Percentiles rank a stretch among this genome's conserved stretches.
Evolutionary conservation across 139 green algal genomes (phyloP).

Genomic region (Chlamydomonas schloesseri): DNA sequence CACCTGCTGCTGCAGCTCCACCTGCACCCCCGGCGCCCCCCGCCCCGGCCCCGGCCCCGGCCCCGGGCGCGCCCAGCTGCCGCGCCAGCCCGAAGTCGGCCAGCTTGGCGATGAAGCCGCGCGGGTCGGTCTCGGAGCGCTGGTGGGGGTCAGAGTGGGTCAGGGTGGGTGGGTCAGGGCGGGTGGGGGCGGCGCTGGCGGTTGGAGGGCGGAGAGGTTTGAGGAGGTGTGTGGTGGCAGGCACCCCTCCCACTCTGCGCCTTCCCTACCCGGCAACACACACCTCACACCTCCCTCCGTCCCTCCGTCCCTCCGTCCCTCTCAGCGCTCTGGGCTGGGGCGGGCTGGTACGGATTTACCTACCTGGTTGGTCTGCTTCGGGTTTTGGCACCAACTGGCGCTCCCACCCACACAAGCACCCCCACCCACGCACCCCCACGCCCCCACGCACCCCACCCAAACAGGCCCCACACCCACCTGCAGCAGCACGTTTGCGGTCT

Average conservation of each 20-base stretch:
- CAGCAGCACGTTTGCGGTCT: constrained; percentile 40
- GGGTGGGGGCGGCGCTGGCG: not conserved
- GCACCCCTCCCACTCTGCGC: no score
- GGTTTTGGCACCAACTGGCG: no score
- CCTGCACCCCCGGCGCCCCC: no score
- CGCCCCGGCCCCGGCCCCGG: not conserved
- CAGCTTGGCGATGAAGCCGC: constrained; percentile 72
- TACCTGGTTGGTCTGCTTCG: no score
- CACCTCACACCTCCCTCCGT: no score
- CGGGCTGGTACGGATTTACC: no score
- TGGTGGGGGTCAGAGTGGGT: constrained; percentile 10
- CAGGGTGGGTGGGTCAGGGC: not conserved
- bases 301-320: no score
- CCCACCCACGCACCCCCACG: not conserved
- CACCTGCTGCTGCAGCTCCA: no score
- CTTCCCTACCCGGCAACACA: no score
- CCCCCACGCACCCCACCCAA: not conserved
- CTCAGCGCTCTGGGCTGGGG: no score
- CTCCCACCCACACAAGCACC: no score
- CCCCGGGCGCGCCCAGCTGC: not conserved
- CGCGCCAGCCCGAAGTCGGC: constrained; percentile 66
- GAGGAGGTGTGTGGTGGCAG: not conserved
- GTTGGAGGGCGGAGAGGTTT: no score
- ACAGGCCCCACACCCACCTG: not conserved
- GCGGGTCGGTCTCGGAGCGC: constrained; percentile 37